Evolutionary conservation across 139 green algal species (phyloP).

Genomic region (Chlamydomonas asymmetrica): DNA sequence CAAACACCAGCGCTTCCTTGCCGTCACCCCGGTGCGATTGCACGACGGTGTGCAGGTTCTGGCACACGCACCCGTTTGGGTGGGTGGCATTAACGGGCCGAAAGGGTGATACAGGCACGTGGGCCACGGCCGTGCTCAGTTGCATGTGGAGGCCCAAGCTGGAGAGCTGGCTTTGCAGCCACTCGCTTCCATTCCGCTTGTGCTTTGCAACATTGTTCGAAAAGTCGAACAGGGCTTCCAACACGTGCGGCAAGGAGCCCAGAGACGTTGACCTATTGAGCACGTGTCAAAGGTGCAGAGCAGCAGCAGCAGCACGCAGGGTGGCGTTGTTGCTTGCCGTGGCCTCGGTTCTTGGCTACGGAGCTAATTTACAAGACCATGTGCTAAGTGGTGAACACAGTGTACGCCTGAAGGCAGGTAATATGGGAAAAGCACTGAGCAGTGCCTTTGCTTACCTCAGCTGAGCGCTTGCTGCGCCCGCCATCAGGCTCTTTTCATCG

Average conservation of each 20-base stretch:
- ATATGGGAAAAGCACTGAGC: no score
- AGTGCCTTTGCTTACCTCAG: slow-evolving; percentile 53
- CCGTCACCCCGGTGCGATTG: slow-evolving; percentile 53
- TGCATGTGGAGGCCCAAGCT: neutral
- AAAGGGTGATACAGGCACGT: no score
- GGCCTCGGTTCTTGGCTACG: neutral
- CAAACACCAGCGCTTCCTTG: slow-evolving; percentile 65
- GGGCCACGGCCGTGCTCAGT: neutral
- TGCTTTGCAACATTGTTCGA: no score
- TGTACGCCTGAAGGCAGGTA: no score
- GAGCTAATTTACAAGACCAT: neutral
- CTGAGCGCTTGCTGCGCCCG: slow-evolving; percentile 37
- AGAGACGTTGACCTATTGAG: no score
- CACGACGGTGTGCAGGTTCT: slow-evolving; percentile 49
- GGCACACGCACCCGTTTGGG: slow-evolving; percentile 32
- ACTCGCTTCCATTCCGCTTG: no score
- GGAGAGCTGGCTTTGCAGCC: neutral
- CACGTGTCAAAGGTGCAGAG: no score
- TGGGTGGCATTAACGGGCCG: no score
- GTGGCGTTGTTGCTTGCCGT: neutral
- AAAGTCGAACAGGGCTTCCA: no score
- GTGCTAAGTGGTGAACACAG: no score
- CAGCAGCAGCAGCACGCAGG: no score
- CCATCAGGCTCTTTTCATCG: slow-evolving; percentile 71
- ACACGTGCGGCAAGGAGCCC: no score